Percentiles rank a stretch among this genome's conserved stretches.
Evolutionary conservation across 164 flowering plant genomes (phyloP).

Genomic region (Vitis amurensis): DNA sequence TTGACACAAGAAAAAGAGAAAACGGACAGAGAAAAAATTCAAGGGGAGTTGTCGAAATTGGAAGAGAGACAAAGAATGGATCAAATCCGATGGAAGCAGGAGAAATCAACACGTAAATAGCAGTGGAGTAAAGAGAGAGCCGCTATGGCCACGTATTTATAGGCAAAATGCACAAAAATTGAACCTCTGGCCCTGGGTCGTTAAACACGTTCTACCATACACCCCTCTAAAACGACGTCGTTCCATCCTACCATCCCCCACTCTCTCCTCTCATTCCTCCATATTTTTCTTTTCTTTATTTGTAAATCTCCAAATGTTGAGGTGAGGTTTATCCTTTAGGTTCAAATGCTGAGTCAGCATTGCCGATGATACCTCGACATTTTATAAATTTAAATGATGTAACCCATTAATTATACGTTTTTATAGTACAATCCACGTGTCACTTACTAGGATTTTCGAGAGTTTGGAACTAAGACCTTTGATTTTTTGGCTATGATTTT

Average conservation of each 20-base stretch:
- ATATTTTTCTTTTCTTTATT: background rate
- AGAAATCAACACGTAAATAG: background rate
- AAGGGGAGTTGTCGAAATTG: background rate
- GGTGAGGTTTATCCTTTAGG: slow-evolving; percentile 9
- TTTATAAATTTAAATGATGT: background rate
- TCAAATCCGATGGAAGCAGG: background rate
- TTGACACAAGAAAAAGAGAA: background rate
- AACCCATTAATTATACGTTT: too few species aligned
- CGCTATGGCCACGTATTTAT: slow-evolving; percentile 13
- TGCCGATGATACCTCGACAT: background rate
- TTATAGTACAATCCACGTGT: slow-evolving; percentile 7
- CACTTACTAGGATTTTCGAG: background rate
- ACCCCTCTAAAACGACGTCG: background rate
- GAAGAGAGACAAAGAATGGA: background rate
- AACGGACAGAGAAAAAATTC: background rate
- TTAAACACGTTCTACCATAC: too few species aligned
- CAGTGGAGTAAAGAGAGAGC: background rate
- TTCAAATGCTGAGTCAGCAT: background rate
- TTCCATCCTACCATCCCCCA: background rate
- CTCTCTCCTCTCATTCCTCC: background rate
- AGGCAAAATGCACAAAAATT: background rate
- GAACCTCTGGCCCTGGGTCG: too few species aligned
- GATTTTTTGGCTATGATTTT: too few species aligned
- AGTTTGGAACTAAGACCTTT: background rate
- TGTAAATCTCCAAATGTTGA: background rate